phyloP scores from a whole-genome alignment of 768 basidiomycete species.

The Pilatotrama ljubarskyi region DNA sequence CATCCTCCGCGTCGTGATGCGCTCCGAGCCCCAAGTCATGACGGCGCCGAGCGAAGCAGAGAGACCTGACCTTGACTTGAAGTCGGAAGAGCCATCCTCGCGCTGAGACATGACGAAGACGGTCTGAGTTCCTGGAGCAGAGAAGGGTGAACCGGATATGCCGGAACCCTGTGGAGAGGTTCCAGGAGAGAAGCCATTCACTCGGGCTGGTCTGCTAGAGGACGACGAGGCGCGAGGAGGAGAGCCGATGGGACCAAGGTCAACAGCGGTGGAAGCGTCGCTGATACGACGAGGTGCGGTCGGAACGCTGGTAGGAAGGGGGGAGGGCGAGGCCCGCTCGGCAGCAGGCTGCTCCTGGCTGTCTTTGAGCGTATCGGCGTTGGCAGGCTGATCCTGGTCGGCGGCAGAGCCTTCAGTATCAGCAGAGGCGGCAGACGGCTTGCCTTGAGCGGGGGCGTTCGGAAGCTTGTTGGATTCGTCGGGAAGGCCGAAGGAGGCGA shows the following conservation, averaged over 20 bases:
- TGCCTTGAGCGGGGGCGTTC: constrained; percentile 42
- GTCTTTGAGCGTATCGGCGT: constrained; percentile 9
- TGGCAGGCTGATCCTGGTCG: constrained; percentile 17
- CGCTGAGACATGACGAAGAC: constrained; percentile 46
- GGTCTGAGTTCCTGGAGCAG: constrained; percentile 66
- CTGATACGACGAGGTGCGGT: constrained; percentile 51
- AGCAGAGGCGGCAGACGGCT: constrained; percentile 12
- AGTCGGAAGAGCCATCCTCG: constrained; percentile 33
- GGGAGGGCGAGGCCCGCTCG: constrained; percentile 38
- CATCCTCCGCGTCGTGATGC: constrained; percentile 10
- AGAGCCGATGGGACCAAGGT: constrained; percentile 84
- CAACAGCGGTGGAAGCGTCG: constrained; percentile 42
- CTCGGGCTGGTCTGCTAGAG: constrained; percentile 36
- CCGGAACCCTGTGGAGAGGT: constrained; percentile 52
- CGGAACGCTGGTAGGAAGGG: constrained; percentile 53
- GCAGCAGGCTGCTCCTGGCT: background rate
- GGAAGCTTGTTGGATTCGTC: constrained; percentile 57
- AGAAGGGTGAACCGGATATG: constrained; percentile 70
- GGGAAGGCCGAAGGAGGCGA: constrained; percentile 65
- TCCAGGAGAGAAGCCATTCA: constrained; percentile 54
- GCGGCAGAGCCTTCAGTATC: constrained; percentile 16
- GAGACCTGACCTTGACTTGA: constrained; percentile 48
- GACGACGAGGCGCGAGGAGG: constrained; percentile 54
- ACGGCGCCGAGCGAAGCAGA: constrained; percentile 67
- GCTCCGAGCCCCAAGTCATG: constrained; percentile 41